Evolutionary conservation across 352 stramenopile species (phyloP).

Genomic region (Phytophthora parvispora): DNA sequence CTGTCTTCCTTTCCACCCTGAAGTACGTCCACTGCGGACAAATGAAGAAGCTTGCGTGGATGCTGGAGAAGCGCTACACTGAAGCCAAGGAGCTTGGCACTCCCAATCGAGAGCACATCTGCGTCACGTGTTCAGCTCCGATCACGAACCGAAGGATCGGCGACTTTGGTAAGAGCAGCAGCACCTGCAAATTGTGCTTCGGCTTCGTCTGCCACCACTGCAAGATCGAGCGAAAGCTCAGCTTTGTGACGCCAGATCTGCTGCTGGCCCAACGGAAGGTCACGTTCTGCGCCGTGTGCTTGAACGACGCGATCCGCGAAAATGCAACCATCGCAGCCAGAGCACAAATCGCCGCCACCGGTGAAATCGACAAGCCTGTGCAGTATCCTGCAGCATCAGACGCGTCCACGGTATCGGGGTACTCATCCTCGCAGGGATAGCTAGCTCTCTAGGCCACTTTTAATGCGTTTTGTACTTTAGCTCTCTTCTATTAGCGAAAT

Average conservation of each 20-base stretch:
- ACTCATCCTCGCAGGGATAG: constrained; percentile 20
- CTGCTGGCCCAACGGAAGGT: constrained; percentile 35
- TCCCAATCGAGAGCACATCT: constrained; percentile 39
- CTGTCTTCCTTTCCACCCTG: constrained; percentile 37
- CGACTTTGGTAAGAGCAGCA: constrained; percentile 40
- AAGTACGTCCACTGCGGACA: constrained; percentile 48
- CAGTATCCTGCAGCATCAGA: constrained; percentile 14
- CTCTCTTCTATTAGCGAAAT: not conserved
- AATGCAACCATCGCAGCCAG: constrained; percentile 34
- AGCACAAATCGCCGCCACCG: constrained; percentile 21
- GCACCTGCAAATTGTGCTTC: constrained; percentile 50
- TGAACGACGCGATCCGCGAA: constrained; percentile 33
- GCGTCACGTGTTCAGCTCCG: constrained; percentile 25
- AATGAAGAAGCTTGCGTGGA: constrained; percentile 71
- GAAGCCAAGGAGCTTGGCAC: constrained; percentile 42
- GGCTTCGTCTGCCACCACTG: constrained; percentile 39
- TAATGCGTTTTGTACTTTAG: not conserved
- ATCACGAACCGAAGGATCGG: constrained; percentile 28
- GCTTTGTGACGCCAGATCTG: constrained; percentile 46
- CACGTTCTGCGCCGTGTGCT: constrained; percentile 46
- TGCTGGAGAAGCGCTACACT: constrained; percentile 40
- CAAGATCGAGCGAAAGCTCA: constrained; percentile 42
- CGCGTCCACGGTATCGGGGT: constrained; percentile 22
- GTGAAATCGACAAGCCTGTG: constrained; percentile 13
- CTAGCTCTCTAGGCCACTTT: too few species aligned